A percentile compares a stretch with the other conserved stretches of the same genome.
Evolutionary conservation across 768 basidiomycete genomes (phyloP).

Genomic region (Trametes cubensis): DNA sequence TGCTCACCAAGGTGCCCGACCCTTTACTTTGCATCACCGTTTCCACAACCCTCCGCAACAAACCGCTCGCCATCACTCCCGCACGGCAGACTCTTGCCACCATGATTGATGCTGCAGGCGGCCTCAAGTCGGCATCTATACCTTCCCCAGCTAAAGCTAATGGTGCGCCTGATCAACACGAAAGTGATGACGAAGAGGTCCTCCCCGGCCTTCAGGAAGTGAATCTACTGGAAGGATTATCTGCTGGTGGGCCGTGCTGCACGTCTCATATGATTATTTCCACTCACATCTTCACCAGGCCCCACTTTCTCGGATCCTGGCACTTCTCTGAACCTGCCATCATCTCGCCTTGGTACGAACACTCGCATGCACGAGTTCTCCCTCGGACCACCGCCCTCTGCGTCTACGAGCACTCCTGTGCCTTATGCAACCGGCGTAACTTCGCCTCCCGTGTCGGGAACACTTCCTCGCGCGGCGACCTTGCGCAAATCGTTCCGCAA

Average conservation of each 20-base stretch:
- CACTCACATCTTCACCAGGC: slow-evolving; percentile 35
- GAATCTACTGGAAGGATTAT: slow-evolving; percentile 67
- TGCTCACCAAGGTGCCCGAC: slow-evolving; percentile 67
- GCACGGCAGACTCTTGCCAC: slow-evolving; percentile 38
- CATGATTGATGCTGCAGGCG: slow-evolving; percentile 37
- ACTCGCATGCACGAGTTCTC: slow-evolving; percentile 67
- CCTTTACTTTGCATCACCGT: slow-evolving; percentile 85
- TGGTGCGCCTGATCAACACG: slow-evolving; percentile 26
- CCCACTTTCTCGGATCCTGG: slow-evolving; percentile 43
- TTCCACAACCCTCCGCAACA: slow-evolving; percentile 87
- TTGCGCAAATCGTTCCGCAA: slow-evolving; percentile 86
- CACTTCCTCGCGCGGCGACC: slow-evolving; percentile 46
- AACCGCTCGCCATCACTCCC: slow-evolving; percentile 54
- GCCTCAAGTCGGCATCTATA: slow-evolving; percentile 19
- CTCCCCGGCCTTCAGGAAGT: slow-evolving; percentile 63
- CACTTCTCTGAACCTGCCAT: slow-evolving; percentile 55
- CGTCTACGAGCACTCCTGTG: slow-evolving; percentile 50
- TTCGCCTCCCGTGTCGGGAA: background rate
- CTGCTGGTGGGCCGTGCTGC: slow-evolving; percentile 45
- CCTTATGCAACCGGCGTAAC: slow-evolving; percentile 48
- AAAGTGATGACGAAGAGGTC: slow-evolving; percentile 44
- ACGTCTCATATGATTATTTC: slow-evolving; percentile 30
- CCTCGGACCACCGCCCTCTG: slow-evolving; percentile 55
- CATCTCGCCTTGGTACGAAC: slow-evolving; percentile 68
- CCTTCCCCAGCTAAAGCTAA: slow-evolving; percentile 35